These are phyloP conservation scores for Calonectria multiphialidica DNA, from an alignment of 2,329 filamentous ascomycete species.

Conservation along the genomic window DNA sequence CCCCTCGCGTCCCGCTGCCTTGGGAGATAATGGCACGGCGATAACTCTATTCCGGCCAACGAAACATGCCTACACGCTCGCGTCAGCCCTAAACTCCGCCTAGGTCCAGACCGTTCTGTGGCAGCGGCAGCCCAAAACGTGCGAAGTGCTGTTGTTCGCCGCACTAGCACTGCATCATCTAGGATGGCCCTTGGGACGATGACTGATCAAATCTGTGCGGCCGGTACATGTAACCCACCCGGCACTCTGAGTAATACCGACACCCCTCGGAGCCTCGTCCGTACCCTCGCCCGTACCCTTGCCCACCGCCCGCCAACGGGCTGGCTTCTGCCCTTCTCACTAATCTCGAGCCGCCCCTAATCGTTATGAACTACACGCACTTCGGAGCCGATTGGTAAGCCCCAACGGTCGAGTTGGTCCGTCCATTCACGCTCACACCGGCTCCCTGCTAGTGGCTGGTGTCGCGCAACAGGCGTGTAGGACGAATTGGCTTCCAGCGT, in stretches of 20 bases:
- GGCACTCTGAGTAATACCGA: conserved; percentile 2
- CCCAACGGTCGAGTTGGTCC: conserved; percentile 22
- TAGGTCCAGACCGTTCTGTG: conserved; percentile 28
- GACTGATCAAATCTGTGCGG: neutral
- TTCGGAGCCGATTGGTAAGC: conserved; percentile 40
- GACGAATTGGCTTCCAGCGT: neutral
- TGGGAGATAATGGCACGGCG: conserved; percentile 32
- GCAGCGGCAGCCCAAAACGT: neutral
- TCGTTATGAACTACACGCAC: neutral
- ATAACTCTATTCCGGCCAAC: conserved; percentile 39
- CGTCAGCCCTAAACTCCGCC: conserved; percentile 41
- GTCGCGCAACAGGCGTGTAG: neutral
- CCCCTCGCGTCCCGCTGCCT: neutral
- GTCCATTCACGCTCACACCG: conserved; percentile 19
- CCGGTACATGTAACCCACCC: conserved; percentile 13
- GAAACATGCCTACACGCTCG: conserved; percentile 14
- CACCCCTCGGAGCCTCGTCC: neutral
- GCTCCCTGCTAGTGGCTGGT: conserved; percentile 6
- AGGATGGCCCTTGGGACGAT: neutral
- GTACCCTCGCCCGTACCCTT: too few species aligned
- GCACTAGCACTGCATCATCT: neutral
- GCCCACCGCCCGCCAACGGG: too few species aligned
- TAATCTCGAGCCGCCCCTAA: neutral
- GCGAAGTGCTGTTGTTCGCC: neutral
- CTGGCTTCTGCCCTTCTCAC: neutral